phyloP scores from a whole-genome alignment of 352 stramenopile genomes.

The Thalassiosira sp. region DNA sequence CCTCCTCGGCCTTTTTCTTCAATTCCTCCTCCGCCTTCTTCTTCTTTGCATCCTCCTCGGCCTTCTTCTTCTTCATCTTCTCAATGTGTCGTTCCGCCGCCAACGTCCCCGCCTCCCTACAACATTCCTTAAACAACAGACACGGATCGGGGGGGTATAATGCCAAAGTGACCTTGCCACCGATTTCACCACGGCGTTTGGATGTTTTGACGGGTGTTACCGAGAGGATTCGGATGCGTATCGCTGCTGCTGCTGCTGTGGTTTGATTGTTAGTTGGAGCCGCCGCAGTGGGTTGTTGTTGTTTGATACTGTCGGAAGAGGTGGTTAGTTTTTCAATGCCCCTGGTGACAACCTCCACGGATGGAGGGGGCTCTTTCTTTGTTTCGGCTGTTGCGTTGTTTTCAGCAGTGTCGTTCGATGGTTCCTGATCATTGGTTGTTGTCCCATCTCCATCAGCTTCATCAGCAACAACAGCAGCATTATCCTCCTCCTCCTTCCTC shows the following conservation, averaged over 20 bases:
- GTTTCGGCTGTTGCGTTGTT: conserved; percentile 2
- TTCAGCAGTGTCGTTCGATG: too few species aligned
- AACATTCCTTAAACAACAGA: conserved; percentile 45
- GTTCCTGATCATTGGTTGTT: too few species aligned
- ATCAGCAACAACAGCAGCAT: neutral
- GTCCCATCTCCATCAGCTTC: neutral
- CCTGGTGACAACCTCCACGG: conserved; percentile 18
- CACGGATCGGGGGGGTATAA: conserved; percentile 51
- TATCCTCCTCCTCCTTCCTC: neutral
- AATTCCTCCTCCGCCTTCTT: neutral
- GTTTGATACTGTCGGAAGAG: neutral
- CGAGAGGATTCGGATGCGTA: conserved; percentile 49
- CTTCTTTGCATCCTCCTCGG: conserved; percentile 4
- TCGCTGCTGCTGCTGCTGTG: too few species aligned
- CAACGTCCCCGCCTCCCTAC: conserved; percentile 35
- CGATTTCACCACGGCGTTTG: conserved; percentile 47
- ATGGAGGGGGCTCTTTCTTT: conserved; percentile 4
- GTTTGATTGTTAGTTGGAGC: neutral
- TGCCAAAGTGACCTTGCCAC: conserved; percentile 34
- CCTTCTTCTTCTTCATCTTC: conserved; percentile 5
- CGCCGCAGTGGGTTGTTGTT: neutral
- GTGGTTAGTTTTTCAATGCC: conserved; percentile 34
- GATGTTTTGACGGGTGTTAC: conserved; percentile 52
- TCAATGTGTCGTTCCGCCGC: conserved; percentile 25
- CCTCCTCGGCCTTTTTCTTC: neutral